Conservation (phyloP, 208 protist genomes). For the Trypanosoma grayi region DNA sequence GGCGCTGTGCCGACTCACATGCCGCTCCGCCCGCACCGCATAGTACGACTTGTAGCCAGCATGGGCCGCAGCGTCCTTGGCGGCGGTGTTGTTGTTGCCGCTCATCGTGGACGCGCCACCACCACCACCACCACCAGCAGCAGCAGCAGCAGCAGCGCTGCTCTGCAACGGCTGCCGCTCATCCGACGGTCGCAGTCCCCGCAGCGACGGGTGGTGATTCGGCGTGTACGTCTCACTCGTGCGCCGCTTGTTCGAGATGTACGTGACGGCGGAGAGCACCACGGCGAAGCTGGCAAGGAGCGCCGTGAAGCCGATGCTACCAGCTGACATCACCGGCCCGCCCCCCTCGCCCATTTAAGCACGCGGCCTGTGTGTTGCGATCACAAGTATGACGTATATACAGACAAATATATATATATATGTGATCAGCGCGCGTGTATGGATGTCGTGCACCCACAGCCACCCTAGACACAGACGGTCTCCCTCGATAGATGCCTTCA, state of each 20-base stretch:
- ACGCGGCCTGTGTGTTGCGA: slow-evolving; percentile 95
- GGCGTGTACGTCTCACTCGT: slow-evolving; percentile 1
- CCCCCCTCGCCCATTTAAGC: too few relatives aligned
- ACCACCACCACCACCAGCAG: neutral
- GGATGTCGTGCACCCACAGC: too few relatives aligned
- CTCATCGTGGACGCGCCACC: too few relatives aligned
- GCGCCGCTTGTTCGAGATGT: slow-evolving; percentile 35
- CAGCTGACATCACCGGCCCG: neutral
- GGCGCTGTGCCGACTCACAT: slow-evolving; percentile 62
- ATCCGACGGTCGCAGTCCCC: neutral
- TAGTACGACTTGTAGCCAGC: slow-evolving; percentile 48
- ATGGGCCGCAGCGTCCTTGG: neutral
- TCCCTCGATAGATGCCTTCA: too few relatives aligned
- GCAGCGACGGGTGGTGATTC: neutral
- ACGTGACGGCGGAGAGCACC: slow-evolving; percentile 33
- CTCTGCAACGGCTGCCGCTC: neutral
- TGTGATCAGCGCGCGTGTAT: too few relatives aligned
- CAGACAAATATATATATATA: too few relatives aligned
- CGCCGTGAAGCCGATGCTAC: slow-evolving; percentile 26
- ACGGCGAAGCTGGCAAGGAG: slow-evolving; percentile 33
- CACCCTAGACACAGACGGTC: too few relatives aligned
- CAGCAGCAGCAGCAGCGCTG: neutral
- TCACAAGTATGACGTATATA: slow-evolving; percentile 97
- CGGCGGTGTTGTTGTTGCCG: neutral
- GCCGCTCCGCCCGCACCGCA: slow-evolving; percentile 49